Evolutionary conservation across 1,139 yeast species (phyloP), one percentile per base, ranked within the genome.

Genomic region (Debaryomyces udenii): DNA sequence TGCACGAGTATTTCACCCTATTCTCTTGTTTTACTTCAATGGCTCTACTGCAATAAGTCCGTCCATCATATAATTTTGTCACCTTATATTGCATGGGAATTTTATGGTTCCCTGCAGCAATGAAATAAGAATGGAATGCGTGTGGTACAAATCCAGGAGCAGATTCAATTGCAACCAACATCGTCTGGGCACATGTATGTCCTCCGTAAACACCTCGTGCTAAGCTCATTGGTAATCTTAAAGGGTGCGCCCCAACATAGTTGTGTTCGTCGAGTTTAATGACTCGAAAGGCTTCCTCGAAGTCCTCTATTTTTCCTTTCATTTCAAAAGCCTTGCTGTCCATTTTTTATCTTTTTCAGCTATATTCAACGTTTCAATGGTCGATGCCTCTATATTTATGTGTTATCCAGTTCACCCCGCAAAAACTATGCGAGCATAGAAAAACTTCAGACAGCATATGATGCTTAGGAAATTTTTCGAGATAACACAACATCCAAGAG

Each of bases 151-250:
- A 66, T 35, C 51, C 58, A n/a, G 50, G 52, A 1, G 72, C 62
- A 14, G 66, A 57, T 41, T 67, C 76, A 29, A 82, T 67, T 2
- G 87, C 86, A 1, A 90, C 91, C 46, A 79, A 61, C 6, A 86
- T 62, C 1, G 91, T 68, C 56, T 86, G 95, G 1, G 89, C 87
- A 33, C 86, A 81, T 41, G 83, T 71, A 30, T 85, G 81, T 2
- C 96, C 96, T 1, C 95, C 96, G 64, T 84, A 86, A 2, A 86
- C 81, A 1, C 91, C 93, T 32, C 87, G 65, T 2, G 88, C 88
- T 1, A 79, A 77, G 2, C 67, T 63, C 7, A 70, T 44, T 1
- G 78, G 78, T 9, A 67, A 54, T 32, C 63, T 46, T 27, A 73
- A 56, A 2, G 74, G 71, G 43, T 68, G 66, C 1, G 62, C 70